phyloP scores from a whole-genome alignment of 176 grass and related monocot species.

The Microstegium vimineum region DNA sequence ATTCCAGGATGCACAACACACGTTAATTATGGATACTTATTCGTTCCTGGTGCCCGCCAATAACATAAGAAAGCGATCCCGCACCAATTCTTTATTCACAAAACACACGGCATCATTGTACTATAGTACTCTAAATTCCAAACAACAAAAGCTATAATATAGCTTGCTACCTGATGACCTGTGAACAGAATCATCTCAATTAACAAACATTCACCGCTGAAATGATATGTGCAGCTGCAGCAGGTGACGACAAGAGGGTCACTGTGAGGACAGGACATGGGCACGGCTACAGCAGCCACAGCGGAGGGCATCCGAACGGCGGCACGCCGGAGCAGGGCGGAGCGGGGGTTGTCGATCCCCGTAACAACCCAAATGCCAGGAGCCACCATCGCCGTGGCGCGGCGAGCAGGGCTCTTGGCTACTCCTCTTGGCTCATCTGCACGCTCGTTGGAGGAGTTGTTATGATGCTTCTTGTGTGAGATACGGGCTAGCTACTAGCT shows the following conservation, averaged over 20 bases:
- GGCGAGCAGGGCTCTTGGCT: not conserved
- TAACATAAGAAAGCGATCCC: not conserved
- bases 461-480: not conserved
- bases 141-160: not conserved
- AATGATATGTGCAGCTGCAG: not conserved
- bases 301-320: not conserved
- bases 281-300: not conserved
- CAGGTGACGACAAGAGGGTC: not conserved
- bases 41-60: not conserved
- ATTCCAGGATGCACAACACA: not conserved
- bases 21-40: constrained; percentile 7
- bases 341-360: not conserved
- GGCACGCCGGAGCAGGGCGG: not conserved
- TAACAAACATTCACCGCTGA: not conserved
- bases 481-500: no score
- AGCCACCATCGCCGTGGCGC: not conserved
- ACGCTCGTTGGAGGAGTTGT: not conserved
- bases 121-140: not conserved
- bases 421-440: not conserved
- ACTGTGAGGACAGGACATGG: constrained; percentile 20
- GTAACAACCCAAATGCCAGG: not conserved
- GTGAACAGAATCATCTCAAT: not conserved
- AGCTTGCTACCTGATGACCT: not conserved
- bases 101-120: not conserved
- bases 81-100: not conserved